phyloP scores from a whole-genome alignment of 768 basidiomycete species.

The Lentinula aciculospora region DNA sequence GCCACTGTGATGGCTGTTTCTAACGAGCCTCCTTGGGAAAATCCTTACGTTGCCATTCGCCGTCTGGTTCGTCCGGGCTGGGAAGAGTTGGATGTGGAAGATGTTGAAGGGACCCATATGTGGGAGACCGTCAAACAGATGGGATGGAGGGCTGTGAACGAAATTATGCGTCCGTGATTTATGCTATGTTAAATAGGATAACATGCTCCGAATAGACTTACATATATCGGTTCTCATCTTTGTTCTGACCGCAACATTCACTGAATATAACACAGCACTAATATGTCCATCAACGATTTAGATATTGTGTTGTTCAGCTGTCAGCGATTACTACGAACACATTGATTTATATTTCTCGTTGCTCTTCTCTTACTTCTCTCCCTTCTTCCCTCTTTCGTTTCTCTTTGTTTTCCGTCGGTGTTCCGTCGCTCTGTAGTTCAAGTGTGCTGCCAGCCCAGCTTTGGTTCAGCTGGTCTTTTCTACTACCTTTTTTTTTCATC shows the following conservation, averaged over 20 bases:
- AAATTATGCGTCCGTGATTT: neutral
- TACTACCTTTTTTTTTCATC: neutral
- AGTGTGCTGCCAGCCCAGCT: neutral
- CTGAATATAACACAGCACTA: no score
- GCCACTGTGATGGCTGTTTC: neutral
- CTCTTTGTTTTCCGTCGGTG: neutral
- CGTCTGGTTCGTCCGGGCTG: neutral
- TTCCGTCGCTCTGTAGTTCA: neutral
- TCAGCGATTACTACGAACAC: no score
- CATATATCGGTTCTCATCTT: no score
- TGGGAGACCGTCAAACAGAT: neutral
- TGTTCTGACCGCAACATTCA: no score
- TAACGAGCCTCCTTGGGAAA: neutral
- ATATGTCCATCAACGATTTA: no score
- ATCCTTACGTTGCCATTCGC: neutral
- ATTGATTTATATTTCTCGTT: neutral
- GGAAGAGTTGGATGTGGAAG: conserved; percentile 3
- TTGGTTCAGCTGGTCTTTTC: neutral
- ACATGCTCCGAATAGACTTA: no score
- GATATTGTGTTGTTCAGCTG: no score
- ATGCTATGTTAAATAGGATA: neutral
- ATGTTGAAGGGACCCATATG: neutral
- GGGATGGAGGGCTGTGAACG: conserved; percentile 3
- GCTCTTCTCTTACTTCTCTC: neutral
- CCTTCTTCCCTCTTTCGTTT: neutral